phyloP scores from a whole-genome alignment of 176 grass and related monocot genomes.

The Neostapfia colusana region DNA sequence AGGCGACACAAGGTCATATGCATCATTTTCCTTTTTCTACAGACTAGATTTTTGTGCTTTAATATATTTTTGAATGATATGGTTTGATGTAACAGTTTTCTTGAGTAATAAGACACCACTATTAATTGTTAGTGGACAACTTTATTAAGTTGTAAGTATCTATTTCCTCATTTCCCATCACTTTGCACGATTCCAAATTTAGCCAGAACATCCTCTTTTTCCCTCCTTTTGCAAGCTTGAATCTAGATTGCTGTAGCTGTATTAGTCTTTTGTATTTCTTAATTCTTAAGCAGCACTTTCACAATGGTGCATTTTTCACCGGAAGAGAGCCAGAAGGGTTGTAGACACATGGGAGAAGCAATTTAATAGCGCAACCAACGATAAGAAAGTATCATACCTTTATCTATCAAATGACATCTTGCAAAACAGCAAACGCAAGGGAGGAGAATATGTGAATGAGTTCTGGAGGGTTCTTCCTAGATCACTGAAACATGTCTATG shows the following conservation, averaged over 20 bases:
- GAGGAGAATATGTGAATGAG: slow-evolving; percentile 89
- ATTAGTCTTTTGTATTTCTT: slow-evolving; percentile 50
- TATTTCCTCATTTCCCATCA: slow-evolving; percentile 20
- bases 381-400: slow-evolving; percentile 78
- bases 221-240: slow-evolving; percentile 1
- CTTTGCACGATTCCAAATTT: slow-evolving; percentile 6
- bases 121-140: neutral
- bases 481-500: slow-evolving; percentile 72
- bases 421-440: slow-evolving; percentile 97
- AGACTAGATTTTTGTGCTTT: neutral
- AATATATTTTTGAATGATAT: slow-evolving; percentile 2
- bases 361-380: slow-evolving; percentile 63
- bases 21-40: neutral
- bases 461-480: slow-evolving; percentile 97
- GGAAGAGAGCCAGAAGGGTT: slow-evolving; percentile 82
- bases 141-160: neutral
- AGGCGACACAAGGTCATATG: neutral
- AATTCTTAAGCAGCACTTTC: slow-evolving; percentile 81
- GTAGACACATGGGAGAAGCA: slow-evolving; percentile 94
- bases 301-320: slow-evolving; percentile 95
- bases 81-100: slow-evolving; percentile 15
- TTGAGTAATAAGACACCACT: neutral
- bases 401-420: slow-evolving; percentile 98
- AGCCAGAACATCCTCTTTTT: neutral
- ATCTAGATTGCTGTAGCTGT: slow-evolving; percentile 19